Percentiles rank a stretch among this genome's conserved stretches.
Conservation (phyloP, 2,329 filamentous ascomycete species). For the Torrubiella hemipterigena region DNA sequence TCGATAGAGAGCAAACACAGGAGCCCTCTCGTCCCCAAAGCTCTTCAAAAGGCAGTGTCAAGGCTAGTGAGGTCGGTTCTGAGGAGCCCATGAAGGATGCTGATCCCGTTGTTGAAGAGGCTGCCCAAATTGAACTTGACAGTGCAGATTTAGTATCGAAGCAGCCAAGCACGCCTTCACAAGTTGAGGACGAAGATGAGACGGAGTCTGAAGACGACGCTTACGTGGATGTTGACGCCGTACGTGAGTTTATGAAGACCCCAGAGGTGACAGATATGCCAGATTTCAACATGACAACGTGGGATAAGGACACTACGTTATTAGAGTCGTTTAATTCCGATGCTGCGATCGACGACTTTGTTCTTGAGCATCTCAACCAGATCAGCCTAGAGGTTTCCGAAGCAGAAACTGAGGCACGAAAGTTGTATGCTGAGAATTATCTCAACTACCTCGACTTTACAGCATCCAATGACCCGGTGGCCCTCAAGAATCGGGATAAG, state of each 20-base stretch:
- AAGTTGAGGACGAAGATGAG: slow-evolving; percentile 36
- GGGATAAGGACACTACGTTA: slow-evolving; percentile 35
- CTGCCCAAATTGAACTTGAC: slow-evolving; percentile 2
- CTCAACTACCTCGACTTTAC: slow-evolving; percentile 42
- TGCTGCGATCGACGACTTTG: slow-evolving; percentile 29
- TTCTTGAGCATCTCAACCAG: slow-evolving; percentile 31
- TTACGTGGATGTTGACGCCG: slow-evolving; percentile 33
- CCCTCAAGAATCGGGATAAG: slow-evolving; percentile 42
- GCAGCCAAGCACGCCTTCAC: slow-evolving; percentile 34
- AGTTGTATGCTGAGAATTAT: slow-evolving; percentile 35
- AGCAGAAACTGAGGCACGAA: slow-evolving; percentile 26
- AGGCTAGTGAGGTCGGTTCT: not conserved
- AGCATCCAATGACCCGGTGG: slow-evolving; percentile 40
- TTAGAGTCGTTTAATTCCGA: slow-evolving; percentile 28
- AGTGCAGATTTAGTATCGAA: slow-evolving; percentile 17
- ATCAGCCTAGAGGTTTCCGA: slow-evolving; percentile 22
- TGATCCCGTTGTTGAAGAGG: not conserved
- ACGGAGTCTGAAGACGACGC: slow-evolving; percentile 43
- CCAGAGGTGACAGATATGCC: slow-evolving; percentile 44
- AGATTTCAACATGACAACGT: slow-evolving; percentile 29
- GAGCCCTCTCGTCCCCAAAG: not conserved
- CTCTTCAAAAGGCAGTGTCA: not conserved
- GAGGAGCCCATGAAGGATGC: not conserved
- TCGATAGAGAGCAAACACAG: not conserved
- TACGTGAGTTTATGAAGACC: slow-evolving; percentile 39